A percentile compares a stretch with the other conserved stretches of the same genome.
Evolutionary conservation across 2,329 filamentous ascomycete genomes (phyloP).

Genomic region (Cordyceps javanica): DNA sequence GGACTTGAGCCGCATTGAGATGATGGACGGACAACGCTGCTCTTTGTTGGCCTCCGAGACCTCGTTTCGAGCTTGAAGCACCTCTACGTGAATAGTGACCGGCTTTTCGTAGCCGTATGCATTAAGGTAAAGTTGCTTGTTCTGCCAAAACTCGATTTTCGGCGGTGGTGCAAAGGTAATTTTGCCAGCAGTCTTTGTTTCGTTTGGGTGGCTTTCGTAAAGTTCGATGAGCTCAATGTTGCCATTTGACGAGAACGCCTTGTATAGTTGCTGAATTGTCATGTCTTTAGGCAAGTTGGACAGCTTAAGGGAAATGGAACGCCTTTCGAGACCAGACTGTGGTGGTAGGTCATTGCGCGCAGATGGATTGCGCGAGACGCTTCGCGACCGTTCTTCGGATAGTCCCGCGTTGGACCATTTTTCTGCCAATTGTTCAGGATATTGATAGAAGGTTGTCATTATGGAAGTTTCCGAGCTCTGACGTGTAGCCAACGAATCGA

Average conservation of each 20-base stretch:
- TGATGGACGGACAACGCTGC: slow-evolving; percentile 23
- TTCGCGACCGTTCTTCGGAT: background rate
- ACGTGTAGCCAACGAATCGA: background rate
- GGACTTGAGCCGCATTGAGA: slow-evolving; percentile 36
- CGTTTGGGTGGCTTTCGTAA: slow-evolving; percentile 30
- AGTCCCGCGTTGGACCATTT: slow-evolving; percentile 1
- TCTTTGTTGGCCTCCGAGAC: background rate
- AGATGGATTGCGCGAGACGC: background rate
- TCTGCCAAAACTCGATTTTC: slow-evolving; percentile 41
- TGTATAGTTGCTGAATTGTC: slow-evolving; percentile 41
- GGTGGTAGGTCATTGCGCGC: background rate
- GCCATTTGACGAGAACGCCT: slow-evolving; percentile 46
- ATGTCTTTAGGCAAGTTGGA: slow-evolving; percentile 28
- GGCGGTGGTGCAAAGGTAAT: slow-evolving; percentile 56
- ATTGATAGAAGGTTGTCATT: background rate
- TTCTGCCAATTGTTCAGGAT: background rate
- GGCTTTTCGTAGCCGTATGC: background rate
- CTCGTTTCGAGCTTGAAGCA: background rate
- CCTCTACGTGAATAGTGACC: background rate
- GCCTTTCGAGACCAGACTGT: background rate
- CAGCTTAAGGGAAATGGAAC: slow-evolving; percentile 21
- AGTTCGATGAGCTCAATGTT: slow-evolving; percentile 52
- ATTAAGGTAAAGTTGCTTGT: background rate
- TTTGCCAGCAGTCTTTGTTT: slow-evolving; percentile 24
- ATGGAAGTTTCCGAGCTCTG: background rate